Evolutionary conservation across 345 rosid species (phyloP).

Genomic region (Moricandia moricandioides): DNA sequence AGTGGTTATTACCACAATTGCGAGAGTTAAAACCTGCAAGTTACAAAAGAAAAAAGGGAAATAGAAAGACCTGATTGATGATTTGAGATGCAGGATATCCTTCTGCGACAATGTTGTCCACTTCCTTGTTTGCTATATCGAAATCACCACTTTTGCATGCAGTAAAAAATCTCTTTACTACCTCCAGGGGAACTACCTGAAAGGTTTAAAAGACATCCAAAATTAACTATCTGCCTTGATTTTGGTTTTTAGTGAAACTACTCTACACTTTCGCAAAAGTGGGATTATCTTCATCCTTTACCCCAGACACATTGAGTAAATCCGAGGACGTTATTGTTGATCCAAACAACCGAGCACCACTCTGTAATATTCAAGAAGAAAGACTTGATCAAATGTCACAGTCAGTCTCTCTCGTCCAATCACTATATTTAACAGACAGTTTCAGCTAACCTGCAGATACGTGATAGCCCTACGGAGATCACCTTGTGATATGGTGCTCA

Average conservation of each 20-base stretch:
- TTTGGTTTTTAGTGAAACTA: background rate
- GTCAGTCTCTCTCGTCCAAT: background rate
- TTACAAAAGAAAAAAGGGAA: background rate
- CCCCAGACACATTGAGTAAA: constrained; percentile 82
- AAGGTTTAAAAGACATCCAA: background rate
- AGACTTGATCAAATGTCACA: background rate
- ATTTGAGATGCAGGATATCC: constrained; percentile 92
- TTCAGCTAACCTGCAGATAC: constrained; percentile 68
- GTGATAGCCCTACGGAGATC: constrained; percentile 98
- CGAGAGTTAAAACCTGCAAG: background rate
- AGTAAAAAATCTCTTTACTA: constrained; percentile 52
- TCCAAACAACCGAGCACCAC: constrained; percentile 92
- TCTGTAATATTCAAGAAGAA: constrained; percentile 52
- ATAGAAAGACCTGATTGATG: constrained; percentile 61
- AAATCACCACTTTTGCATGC: constrained; percentile 87
- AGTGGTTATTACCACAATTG: background rate
- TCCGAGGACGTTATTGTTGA: constrained; percentile 79
- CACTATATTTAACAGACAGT: background rate
- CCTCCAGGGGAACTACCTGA: constrained; percentile 75
- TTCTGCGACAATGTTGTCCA: constrained; percentile 69
- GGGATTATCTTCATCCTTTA: constrained; percentile 41
- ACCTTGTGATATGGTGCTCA: constrained; percentile 87
- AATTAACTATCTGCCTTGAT: constrained; percentile 6
- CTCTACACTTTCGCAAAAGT: background rate
- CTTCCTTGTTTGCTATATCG: constrained; percentile 87